Evolutionary conservation across 208 protist species (phyloP), one percentile per base, ranked within the genome.

Genomic region (Crithidia fasciculata): DNA sequence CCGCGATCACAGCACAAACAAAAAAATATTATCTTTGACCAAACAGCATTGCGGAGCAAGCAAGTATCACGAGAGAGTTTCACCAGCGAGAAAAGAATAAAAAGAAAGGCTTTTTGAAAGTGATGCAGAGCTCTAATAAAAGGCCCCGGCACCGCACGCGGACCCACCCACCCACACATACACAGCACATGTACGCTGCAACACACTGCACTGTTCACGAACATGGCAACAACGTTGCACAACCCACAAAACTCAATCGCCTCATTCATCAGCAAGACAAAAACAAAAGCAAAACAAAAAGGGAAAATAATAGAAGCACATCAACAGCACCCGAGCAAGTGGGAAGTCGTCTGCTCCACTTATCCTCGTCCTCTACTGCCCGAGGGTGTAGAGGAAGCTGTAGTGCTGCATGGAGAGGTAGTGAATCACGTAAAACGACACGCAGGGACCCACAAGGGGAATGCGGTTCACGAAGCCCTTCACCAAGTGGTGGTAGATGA

Each of bases 381-480:
- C 82, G 12, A 94, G 63, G 10, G 88, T 86, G 70, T 95, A 96
- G 41, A 95, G 83, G 69, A 96, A 95, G 47, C 83, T 92, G 81
- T 91, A 93, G 77, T 96, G 86, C 78, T 94, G 92, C 80, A 92
- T 90, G 41, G 75, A 87, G 9, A 96, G 72, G 53, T 87, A 88
- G 70, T 93, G 93, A 6, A 76, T 57, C 4, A 91, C 86, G 61
- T 96, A 90, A 44, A 85, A 89, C 2, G 52, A 67, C 7, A 94
- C 13, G 44, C 94, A 74, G 10, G 83, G 45, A 4, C 92, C 92
- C 0, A 96, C 44, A 0, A 96, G 72, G 5, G 92, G 92, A 56
- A 96, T 89, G 52, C 82, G 77, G 62, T 86, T 94, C 12, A 94
- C 18, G 13, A 85, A 85, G n/a, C 90, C 88, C 10, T 83, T 69